Evolutionary conservation across 164 flowering plant species (phyloP), one percentile per base, ranked within the genome.

Genomic region (Dillenia turbinata): DNA sequence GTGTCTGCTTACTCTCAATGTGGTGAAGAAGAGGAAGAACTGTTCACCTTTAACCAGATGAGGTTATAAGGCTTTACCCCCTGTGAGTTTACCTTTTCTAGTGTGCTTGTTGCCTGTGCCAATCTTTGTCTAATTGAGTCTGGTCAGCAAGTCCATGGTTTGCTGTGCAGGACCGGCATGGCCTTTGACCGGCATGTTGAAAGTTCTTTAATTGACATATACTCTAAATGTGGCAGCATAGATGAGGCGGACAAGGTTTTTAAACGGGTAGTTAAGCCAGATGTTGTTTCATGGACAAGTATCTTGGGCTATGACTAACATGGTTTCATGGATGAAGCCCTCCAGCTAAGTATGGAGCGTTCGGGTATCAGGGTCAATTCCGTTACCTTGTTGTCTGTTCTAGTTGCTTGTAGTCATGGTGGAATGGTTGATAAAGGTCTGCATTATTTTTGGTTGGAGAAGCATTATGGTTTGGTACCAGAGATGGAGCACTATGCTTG

Each of bases 341-440:
- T 87, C 69, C 54, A 73, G 49, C 71, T 69, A 48, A 74, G 51
- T 63, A 85, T 85, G 92, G 84, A 79, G 52, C 64, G 59, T 11
- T 40, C 24, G 15, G 75, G 74, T 12, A 62, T 69, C 52, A 70
- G 73, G 73, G 62, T 81, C 44, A 83, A 77, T 70, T 63, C 71
- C 9, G 75, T 81, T 55, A 87, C 92, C 45, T 69, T 85, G 12
- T 70, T 86, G 45, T 77, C 81, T 56, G 69, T 86, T 62, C 71
- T 86, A 49, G 79, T 75, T 72, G 93, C 88, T 60, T 87, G 90
- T 60, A 85, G 88, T 76, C 87, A 83, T 70, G 78, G 81, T 51
- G 88, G 90, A 12, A 47, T 81, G 77, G 81, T 85, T 13, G 83
- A 83, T 14, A 75, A 82, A 45, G 93, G 90, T 22, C 75, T 81